A percentile compares a stretch with the other conserved stretches of the same genome.
Conservation (phyloP, 257 asterid genomes). For the Rhazya stricta region DNA sequence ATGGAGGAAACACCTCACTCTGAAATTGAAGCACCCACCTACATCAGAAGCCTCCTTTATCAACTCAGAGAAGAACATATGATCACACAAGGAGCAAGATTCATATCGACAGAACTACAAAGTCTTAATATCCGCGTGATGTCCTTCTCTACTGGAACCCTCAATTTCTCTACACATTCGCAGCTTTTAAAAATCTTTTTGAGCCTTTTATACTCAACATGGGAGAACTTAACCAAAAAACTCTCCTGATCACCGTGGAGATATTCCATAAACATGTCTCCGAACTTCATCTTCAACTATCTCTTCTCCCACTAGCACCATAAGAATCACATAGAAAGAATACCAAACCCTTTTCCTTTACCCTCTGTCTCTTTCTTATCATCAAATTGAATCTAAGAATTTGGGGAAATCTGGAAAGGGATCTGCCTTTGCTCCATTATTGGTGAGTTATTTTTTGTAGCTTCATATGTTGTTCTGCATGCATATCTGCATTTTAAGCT, state of each 20-base stretch:
- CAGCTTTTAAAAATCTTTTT: conserved; percentile 74
- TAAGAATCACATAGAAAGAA: no score
- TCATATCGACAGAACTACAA: conserved; percentile 29
- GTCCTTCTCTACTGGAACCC: conserved; percentile 31
- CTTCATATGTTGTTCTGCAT: not conserved
- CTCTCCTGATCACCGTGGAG: conserved; percentile 54
- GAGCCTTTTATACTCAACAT: conserved; percentile 79
- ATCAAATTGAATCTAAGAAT: not conserved
- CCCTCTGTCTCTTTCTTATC: not conserved
- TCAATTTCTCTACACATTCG: conserved; percentile 40
- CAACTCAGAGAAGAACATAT: conserved; percentile 67
- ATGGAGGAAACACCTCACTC: conserved; percentile 69
- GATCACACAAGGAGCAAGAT: conserved; percentile 65
- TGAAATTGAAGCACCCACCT: conserved; percentile 69
- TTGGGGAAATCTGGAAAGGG: not conserved
- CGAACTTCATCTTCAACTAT: conserved; percentile 53
- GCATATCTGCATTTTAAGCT: not conserved
- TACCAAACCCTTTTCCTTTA: not conserved
- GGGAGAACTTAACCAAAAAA: conserved; percentile 40
- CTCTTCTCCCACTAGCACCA: not conserved
- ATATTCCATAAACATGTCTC: conserved; percentile 66
- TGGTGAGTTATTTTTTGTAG: conserved; percentile 5
- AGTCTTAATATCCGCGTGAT: conserved; percentile 9
- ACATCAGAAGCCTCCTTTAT: conserved; percentile 77
- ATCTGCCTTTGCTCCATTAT: not conserved